phyloP scores from a whole-genome alignment of 352 stramenopile species.

The Globisporangium barbulae region DNA sequence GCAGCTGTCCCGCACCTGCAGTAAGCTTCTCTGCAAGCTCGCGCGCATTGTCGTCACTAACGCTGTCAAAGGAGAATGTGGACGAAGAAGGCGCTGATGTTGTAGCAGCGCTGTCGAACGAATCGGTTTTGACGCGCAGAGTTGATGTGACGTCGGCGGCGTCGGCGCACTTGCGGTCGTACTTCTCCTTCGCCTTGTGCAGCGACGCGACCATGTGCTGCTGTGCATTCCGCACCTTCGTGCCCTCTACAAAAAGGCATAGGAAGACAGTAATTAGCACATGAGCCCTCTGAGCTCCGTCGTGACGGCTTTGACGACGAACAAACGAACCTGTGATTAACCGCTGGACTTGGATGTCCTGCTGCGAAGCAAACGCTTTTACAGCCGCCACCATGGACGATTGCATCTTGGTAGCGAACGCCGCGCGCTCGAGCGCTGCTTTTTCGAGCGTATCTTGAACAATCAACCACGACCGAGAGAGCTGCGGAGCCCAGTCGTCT shows the following conservation, averaged over 20 bases:
- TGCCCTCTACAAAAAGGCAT: slow-evolving; percentile 43
- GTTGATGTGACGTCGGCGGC: slow-evolving; percentile 47
- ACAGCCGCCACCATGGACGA: slow-evolving; percentile 46
- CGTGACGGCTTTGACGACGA: too few relatives aligned
- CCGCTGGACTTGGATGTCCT: slow-evolving; percentile 74
- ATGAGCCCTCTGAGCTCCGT: too few relatives aligned
- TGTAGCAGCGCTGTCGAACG: slow-evolving; percentile 5
- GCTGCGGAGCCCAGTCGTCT: slow-evolving; percentile 69
- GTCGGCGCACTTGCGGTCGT: slow-evolving; percentile 70
- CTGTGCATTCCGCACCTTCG: slow-evolving; percentile 60
- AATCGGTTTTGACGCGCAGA: slow-evolving; percentile 30
- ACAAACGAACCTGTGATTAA: slow-evolving; percentile 51
- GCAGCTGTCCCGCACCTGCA: slow-evolving; percentile 50
- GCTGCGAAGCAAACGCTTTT: slow-evolving; percentile 69
- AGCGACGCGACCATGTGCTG: slow-evolving; percentile 57
- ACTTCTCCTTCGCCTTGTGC: slow-evolving; percentile 75
- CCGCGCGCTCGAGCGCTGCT: slow-evolving; percentile 48
- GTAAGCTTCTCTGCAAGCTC: slow-evolving; percentile 64
- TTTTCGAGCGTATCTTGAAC: slow-evolving; percentile 56
- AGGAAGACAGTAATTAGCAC: too few relatives aligned
- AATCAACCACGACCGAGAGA: slow-evolving; percentile 50
- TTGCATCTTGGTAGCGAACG: slow-evolving; percentile 63
- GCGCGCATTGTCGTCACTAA: slow-evolving; percentile 29
- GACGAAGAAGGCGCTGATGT: slow-evolving; percentile 14
- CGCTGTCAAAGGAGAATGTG: not conserved